These are phyloP conservation scores for Schizophyllum commune DNA, from an alignment of 1,284 basidiomycete genomes.

Conservation along the genomic window DNA sequence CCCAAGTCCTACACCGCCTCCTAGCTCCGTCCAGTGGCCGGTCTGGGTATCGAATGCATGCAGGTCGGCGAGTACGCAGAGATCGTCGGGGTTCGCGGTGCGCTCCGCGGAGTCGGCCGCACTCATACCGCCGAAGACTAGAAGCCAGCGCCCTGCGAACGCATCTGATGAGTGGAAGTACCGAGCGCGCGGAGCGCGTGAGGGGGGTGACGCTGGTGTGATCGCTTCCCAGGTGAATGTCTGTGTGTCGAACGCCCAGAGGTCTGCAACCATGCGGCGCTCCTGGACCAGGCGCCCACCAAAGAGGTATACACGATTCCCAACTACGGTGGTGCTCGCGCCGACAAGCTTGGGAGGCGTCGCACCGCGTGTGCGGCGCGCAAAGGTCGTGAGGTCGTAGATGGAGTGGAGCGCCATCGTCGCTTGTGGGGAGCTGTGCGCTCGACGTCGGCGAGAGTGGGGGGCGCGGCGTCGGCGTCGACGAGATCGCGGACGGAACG, in stretches of 20 bases:
- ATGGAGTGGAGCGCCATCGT: conserved; percentile 62
- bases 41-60: conserved; percentile 75
- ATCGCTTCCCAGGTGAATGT: conserved; percentile 74
- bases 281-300: conserved; percentile 84
- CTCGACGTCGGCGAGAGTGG: too few relatives aligned
- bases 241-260: conserved; percentile 80
- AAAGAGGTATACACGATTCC: conserved; percentile 80
- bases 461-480: conserved; percentile 8
- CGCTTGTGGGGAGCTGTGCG: not conserved
- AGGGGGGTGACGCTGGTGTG: conserved; percentile 45
- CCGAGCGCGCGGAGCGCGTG: conserved; percentile 65
- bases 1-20: not conserved
- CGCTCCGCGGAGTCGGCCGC: conserved; percentile 50
- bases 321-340: conserved; percentile 78
- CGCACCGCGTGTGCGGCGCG: conserved; percentile 76
- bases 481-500: conserved; percentile 1
- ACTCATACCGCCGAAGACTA: conserved; percentile 92
- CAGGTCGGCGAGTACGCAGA: conserved; percentile 79
- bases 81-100: conserved; percentile 53
- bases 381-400: conserved; percentile 82
- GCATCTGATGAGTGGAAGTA: conserved; percentile 91
- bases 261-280: conserved; percentile 80
- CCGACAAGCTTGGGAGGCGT: conserved; percentile 85
- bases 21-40: conserved; percentile 51
- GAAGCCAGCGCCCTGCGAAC: conserved; percentile 65